These are phyloP conservation scores for Pseudogymnoascus sp. DNA, from an alignment of 2,329 filamentous ascomycete species.

Conservation along the genomic window DNA sequence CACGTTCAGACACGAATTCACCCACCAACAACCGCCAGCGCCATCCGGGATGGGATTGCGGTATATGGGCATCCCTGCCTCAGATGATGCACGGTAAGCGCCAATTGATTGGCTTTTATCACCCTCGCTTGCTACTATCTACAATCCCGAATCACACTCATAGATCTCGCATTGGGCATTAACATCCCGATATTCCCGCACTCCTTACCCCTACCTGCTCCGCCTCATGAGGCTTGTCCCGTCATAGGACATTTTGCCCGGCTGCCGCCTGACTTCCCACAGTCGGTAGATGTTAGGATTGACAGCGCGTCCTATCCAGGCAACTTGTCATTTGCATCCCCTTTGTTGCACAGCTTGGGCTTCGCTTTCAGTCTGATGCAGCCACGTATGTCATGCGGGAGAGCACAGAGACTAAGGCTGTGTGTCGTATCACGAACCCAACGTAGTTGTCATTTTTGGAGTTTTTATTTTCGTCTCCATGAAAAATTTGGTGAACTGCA, in stretches of 20 bases:
- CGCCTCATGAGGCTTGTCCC: not conserved
- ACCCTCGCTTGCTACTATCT: not conserved
- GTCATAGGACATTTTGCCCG: not conserved
- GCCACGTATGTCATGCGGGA: constrained; percentile 7
- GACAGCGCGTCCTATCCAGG: not conserved
- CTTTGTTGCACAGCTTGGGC: not conserved
- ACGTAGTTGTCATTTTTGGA: constrained; percentile 8
- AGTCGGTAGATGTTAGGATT: constrained; percentile 4
- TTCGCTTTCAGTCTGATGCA: constrained; percentile 5
- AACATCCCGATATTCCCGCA: constrained; percentile 7
- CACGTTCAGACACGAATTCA: constrained; percentile 28
- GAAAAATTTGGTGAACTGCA: constrained; percentile 1
- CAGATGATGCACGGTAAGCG: constrained; percentile 31
- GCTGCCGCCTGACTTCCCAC: not conserved
- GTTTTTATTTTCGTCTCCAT: constrained; percentile 3
- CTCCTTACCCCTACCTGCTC: not conserved
- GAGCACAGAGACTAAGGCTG: constrained; percentile 1
- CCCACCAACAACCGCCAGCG: constrained; percentile 17
- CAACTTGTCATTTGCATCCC: constrained; percentile 3
- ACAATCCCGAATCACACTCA: not conserved
- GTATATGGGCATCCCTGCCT: constrained; percentile 26
- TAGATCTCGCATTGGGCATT: constrained; percentile 2
- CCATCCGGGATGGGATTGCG: constrained; percentile 30
- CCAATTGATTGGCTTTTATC: constrained; percentile 2
- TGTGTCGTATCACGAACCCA: constrained; percentile 4